Evolutionary conservation across 768 basidiomycete genomes (phyloP).

Genomic region (Macrolepiota albuminosa): DNA sequence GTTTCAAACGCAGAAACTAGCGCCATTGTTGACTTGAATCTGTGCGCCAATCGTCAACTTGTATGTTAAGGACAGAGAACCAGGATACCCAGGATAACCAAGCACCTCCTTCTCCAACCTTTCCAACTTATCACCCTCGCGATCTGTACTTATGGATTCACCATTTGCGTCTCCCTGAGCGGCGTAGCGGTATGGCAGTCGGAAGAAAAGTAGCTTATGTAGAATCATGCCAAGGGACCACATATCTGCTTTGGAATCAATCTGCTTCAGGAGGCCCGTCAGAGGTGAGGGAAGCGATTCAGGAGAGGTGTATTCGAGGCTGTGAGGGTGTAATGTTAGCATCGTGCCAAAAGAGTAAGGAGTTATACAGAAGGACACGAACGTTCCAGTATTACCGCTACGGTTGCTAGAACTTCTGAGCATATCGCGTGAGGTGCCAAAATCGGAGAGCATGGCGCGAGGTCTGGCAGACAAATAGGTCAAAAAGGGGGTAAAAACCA

Average conservation of each 20-base stretch:
- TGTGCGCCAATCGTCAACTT: constrained; percentile 13
- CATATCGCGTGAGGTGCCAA: constrained; percentile 93
- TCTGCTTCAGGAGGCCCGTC: constrained; percentile 60
- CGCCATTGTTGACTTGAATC: constrained; percentile 47
- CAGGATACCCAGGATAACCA: constrained; percentile 63
- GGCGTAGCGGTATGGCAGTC: constrained; percentile 77
- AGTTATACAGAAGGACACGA: constrained; percentile 48
- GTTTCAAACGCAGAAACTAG: constrained; percentile 57
- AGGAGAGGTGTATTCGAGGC: constrained; percentile 84
- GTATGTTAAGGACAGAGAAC: neutral
- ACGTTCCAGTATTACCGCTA: constrained; percentile 96
- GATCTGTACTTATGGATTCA: constrained; percentile 30
- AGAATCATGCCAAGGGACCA: constrained; percentile 98
- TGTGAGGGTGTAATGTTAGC: constrained; percentile 18
- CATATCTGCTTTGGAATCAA: constrained; percentile 91
- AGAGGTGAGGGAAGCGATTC: constrained; percentile 73
- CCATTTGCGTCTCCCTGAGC: constrained; percentile 51
- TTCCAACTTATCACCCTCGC: constrained; percentile 61
- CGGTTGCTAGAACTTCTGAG: constrained; percentile 60
- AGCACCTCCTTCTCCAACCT: constrained; percentile 69
- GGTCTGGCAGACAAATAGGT: constrained; percentile 45
- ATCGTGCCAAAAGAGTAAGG: neutral
- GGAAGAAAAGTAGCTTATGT: constrained; percentile 90
- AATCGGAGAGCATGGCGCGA: constrained; percentile 92
- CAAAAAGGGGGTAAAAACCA: neutral